These are phyloP conservation scores for Mimosa pudica DNA, from an alignment of 306 rosid genomes.

Conservation along the genomic window DNA sequence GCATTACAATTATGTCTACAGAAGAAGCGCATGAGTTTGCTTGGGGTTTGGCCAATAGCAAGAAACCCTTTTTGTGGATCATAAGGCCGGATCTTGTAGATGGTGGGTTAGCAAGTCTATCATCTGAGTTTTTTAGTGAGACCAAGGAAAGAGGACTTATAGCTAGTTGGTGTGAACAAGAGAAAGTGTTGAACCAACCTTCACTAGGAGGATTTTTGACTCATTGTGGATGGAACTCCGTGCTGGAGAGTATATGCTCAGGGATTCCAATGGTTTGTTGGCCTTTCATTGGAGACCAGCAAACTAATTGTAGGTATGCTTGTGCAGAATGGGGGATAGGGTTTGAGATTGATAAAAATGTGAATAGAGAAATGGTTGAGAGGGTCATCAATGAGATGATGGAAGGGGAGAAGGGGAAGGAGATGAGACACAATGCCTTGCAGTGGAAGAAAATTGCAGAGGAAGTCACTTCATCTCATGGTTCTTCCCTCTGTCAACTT, in stretches of 20 bases:
- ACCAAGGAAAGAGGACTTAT: background rate
- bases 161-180: background rate
- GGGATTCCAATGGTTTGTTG: background rate
- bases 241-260: background rate
- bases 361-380: background rate
- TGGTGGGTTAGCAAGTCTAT: background rate
- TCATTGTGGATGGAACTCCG: background rate
- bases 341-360: background rate
- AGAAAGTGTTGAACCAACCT: background rate
- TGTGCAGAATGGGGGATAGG: background rate
- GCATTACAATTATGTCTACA: background rate
- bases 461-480: background rate
- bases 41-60: background rate
- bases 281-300: background rate
- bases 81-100: background rate
- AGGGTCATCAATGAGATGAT: background rate
- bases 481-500: background rate
- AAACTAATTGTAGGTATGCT: background rate
- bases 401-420: background rate
- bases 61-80: background rate
- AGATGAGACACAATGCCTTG: background rate
- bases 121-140: background rate
- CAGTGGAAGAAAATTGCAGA: background rate
- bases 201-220: background rate
- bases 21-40: background rate